Base-by-base conservation (phyloP, 495 filamentous ascomycete species). In the Podospora anserina region DNA sequence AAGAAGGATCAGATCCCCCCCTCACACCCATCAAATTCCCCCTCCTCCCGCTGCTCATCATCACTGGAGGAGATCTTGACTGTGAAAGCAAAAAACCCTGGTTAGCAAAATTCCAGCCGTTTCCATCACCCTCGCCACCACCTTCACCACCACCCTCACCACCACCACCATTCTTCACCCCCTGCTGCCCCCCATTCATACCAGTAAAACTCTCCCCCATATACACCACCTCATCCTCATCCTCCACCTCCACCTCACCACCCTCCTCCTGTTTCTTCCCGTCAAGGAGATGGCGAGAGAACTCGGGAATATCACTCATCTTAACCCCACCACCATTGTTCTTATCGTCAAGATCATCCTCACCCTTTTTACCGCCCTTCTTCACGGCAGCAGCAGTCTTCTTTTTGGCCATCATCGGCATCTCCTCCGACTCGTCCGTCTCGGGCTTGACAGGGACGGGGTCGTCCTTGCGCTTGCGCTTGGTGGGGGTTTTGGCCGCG, bases 391-490 rank as follows among this genome's bases (percentile, higher is more conserved):
- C 11, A 2, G 28, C 5, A 7, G 30, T 30, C 55, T 70, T 65
- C 18, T 23, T 54, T 5, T 16, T 16, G 30, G 61, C 34, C 7
- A n/a, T 63, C 26, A 56, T 64, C 4, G n/a, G 53, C 32, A 62
- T 44, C 26, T 66, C 39, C 15, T 59, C 64, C 3, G 57, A 49
- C 15, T 49, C 66, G 7, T 62, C 44, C 18, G 65, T 65, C 66
- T 71, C 69, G 39, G 55, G 19, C 57, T 68, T 68, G 49, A 63
- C 6, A 13, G 39, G 9, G 11, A 4, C 26, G 57, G 18, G 19
- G 30, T 68, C 63, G 57, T 66, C 67, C 60, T 66, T 68, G 32
- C 28, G 61, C 30, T 61, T 67, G 39, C 39, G 39, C 39, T 49
- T 57, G 54, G 5, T 30, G 34, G n/a, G 39, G 19, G 53, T 61